Base-by-base conservation (phyloP, 169 alveolate species). In the Theileria orientalis region DNA sequence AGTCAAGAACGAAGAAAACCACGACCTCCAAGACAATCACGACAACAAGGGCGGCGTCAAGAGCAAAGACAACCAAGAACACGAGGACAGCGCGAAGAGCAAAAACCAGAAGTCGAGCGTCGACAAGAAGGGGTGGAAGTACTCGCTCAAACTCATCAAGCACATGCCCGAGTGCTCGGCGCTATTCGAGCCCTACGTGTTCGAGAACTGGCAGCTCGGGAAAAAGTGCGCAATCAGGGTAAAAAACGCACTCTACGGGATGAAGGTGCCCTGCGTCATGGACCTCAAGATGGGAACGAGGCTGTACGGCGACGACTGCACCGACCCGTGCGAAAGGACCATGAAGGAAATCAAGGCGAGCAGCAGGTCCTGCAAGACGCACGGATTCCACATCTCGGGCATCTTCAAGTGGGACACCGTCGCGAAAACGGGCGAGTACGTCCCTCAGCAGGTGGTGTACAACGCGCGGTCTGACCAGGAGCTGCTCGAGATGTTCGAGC, bases 251-350 rank as follows among this genome's bases (percentile, higher is more conserved):
- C 32, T 83, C 46, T 60, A 82, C 51, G 74, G 73, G 25, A 87
- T 87, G 92, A 64, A 83, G 19, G 73, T 71, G 52, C 92, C 92
- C 3, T 83, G 90, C 52, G 90, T 83, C 44, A 87, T 87, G 86
- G 92, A 87, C 68, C 56, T 87, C 47, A 83, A 87, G 61, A 87
- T 87, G 90, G 90, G 90, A 21, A 70, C 76, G 8, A 40, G 90
- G 0, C 83, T 87, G 51, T 83, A 83, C 69, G 90, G 92, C 33
- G 92, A 83, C 56, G 82, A 87, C 44, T 61, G 84, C 35, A 67
- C 61, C 25, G 84, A 83, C 63, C 73, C 80, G 33, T 60, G 70
- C 46, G 63, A n/a, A 1, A 83, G 83, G 33, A 73, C 52, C 40
- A 63, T 76, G 68, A 83, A 87, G 68, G 79, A 83, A 33, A 49